Conservation (phyloP, 495 filamentous ascomycete species). For the Symbiotaphrina buchneri region DNA sequence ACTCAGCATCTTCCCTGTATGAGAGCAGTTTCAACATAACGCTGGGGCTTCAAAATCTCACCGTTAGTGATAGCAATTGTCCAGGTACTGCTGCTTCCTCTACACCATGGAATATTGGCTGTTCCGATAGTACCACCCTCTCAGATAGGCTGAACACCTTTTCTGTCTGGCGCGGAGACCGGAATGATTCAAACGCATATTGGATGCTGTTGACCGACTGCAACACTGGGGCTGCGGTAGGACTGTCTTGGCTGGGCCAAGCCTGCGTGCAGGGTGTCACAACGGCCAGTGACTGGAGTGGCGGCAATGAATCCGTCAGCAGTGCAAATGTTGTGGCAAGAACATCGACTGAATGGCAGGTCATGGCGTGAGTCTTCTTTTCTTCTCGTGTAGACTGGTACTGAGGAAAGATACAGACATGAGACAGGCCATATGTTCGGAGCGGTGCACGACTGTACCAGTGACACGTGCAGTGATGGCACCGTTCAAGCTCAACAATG, state of each 20-base stretch:
- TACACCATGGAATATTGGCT: slow-evolving; percentile 65
- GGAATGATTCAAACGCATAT: slow-evolving; percentile 61
- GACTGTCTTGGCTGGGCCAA: slow-evolving; percentile 82
- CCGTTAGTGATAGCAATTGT: slow-evolving; percentile 45
- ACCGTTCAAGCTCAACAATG: slow-evolving; percentile 53
- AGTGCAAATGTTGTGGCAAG: slow-evolving; percentile 81
- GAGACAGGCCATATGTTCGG: slow-evolving; percentile 92
- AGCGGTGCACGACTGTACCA: slow-evolving; percentile 80
- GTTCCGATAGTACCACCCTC: slow-evolving; percentile 37
- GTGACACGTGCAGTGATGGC: slow-evolving; percentile 35
- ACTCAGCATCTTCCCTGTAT: slow-evolving; percentile 66
- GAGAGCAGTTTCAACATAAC: slow-evolving; percentile 88
- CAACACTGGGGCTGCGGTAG: slow-evolving; percentile 66
- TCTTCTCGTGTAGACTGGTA: slow-evolving; percentile 1
- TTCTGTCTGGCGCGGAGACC: slow-evolving; percentile 62
- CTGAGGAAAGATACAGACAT: slow-evolving; percentile 21
- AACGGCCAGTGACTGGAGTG: slow-evolving; percentile 13
- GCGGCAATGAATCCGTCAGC: slow-evolving; percentile 40
- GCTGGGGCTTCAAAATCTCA: slow-evolving; percentile 68
- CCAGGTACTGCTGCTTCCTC: slow-evolving; percentile 36
- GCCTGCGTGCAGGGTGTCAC: slow-evolving; percentile 44
- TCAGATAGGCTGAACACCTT: slow-evolving; percentile 68
- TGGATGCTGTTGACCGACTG: slow-evolving; percentile 88
- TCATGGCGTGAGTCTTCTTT: slow-evolving; percentile 40
- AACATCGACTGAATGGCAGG: slow-evolving; percentile 76